These are phyloP conservation scores for Zymoseptoria brevis DNA, from an alignment of 2,329 filamentous ascomycete genomes.

Conservation along the genomic window DNA sequence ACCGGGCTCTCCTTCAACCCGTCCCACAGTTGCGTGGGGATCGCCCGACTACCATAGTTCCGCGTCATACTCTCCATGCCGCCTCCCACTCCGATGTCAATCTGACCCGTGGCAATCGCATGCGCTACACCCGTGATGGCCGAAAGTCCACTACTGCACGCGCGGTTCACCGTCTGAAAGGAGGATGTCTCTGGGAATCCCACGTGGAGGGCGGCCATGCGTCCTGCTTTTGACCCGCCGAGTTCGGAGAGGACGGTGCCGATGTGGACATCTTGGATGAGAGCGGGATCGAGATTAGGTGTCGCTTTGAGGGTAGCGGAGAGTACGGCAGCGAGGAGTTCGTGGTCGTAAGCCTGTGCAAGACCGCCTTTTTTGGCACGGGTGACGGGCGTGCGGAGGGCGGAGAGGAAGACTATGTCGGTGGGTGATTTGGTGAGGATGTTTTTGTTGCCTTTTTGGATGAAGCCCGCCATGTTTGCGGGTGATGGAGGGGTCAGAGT, in stretches of 20 bases:
- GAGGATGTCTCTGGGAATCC: conserved; percentile 65
- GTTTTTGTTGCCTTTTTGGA: conserved; percentile 56
- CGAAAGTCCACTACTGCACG: conserved; percentile 71
- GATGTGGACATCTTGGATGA: conserved; percentile 73
- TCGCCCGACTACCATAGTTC: conserved; percentile 80
- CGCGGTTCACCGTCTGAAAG: conserved; percentile 82
- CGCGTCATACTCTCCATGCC: conserved; percentile 96
- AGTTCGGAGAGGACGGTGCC: conserved; percentile 88
- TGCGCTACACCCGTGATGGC: conserved; percentile 68
- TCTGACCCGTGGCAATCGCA: conserved; percentile 64
- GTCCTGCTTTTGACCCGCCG: conserved; percentile 79
- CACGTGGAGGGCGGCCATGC: conserved; percentile 82
- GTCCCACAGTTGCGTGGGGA: conserved; percentile 74
- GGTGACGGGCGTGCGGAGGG: conserved; percentile 81
- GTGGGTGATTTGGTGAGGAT: conserved; percentile 71
- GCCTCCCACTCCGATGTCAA: conserved; percentile 68
- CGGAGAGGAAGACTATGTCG: conserved; percentile 81
- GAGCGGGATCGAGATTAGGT: conserved; percentile 60
- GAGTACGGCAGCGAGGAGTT: conserved; percentile 63
- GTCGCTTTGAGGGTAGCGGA: conserved; percentile 63
- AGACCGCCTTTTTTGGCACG: conserved; percentile 75
- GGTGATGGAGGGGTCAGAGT: too few species aligned
- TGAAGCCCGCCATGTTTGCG: conserved; percentile 1
- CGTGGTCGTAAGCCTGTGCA: conserved; percentile 83
- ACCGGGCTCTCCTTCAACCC: conserved; percentile 56